Evolutionary conservation across 2,329 filamentous ascomycete species (phyloP), one percentile per base, ranked within the genome.

Genomic region (Pseudogymnoascus sp.): DNA sequence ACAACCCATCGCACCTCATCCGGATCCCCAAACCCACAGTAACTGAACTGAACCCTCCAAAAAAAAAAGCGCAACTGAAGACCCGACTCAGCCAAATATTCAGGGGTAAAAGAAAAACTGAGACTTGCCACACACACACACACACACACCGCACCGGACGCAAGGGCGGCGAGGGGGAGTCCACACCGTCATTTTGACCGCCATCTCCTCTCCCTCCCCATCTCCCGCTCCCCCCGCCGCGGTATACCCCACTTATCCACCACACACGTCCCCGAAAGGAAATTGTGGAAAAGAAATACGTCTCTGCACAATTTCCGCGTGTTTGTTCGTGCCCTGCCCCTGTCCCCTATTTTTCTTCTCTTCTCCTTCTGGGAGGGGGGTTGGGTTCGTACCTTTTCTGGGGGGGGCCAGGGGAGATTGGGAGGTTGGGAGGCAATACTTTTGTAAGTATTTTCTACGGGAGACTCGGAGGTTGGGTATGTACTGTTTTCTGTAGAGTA

Each of bases 111-210:
- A 31, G 3, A 25, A 31, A 31, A 53, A 53, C 14, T 31, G 46
- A 53, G 46, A 53, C 23, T 53, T 14, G 46, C 44, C 44, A 50
- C 44, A 25, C 23, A n/a, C 25, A 25, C 25, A 25, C 25, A 5
- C 25, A 25, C 25, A 28, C 25, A 28, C 28, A 28, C 28, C 28
- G 28, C 28, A 28, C 6, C 5, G 5, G 7, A 7, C 28, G 7
- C 25, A 53, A 53, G 46, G 31, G 46, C 46, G 46, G 44, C 44
- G 44, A 50, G 42, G 16, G 16, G 16, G 14, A 21, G 44, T 28
- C 46, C 46, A 53, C 46, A 53, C 46, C 46, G 46, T 53, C 46
- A 53, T 53, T 53, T 53, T 53, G 46, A 53, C 46, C 46, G 46
- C 46, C 46, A 53, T 53, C 46, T 53, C 28, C 28, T 31, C 28